A percentile compares a stretch with the other conserved stretches of the same genome.
phyloP scores from a whole-genome alignment of 495 filamentous ascomycete genomes.

The Chaetomidium leptoderma region DNA sequence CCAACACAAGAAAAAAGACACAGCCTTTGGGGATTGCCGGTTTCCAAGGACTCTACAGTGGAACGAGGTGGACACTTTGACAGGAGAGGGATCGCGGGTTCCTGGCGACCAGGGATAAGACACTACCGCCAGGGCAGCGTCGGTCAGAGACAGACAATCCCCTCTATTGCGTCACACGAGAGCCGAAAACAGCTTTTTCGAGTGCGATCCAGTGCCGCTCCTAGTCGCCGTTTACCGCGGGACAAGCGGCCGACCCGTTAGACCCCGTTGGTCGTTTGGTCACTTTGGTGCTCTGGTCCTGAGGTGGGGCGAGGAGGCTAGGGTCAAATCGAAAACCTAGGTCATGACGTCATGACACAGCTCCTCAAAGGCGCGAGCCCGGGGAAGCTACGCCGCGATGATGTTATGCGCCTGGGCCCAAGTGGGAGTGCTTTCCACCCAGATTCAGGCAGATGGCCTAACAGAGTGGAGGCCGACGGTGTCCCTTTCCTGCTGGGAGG shows the following conservation, averaged over 20 bases:
- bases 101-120: too few species aligned
- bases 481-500: conserved; percentile 6
- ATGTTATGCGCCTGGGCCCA: conserved; percentile 18
- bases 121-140: conserved; percentile 1
- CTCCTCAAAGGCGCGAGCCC: conserved; percentile 18
- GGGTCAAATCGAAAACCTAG: conserved; percentile 15
- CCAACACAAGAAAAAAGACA: too few species aligned
- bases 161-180: conserved; percentile 15
- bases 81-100: too few species aligned
- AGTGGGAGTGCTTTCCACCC: conserved; percentile 3
- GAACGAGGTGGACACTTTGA: too few species aligned
- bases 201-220: background rate
- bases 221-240: background rate
- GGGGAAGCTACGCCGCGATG: conserved; percentile 33
- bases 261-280: too few species aligned
- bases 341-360: conserved; percentile 38
- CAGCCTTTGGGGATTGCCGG: too few species aligned
- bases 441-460: conserved; percentile 8
- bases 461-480: conserved; percentile 4
- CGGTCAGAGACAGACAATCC: background rate
- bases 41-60: too few species aligned
- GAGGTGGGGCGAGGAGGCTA: conserved; percentile 11
- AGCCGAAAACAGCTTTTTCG: background rate
- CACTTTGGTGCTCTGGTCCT: too few species aligned
- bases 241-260: background rate